phyloP scores from a whole-genome alignment of 495 filamentous ascomycete genomes.

The Penicillium malachiteum region DNA sequence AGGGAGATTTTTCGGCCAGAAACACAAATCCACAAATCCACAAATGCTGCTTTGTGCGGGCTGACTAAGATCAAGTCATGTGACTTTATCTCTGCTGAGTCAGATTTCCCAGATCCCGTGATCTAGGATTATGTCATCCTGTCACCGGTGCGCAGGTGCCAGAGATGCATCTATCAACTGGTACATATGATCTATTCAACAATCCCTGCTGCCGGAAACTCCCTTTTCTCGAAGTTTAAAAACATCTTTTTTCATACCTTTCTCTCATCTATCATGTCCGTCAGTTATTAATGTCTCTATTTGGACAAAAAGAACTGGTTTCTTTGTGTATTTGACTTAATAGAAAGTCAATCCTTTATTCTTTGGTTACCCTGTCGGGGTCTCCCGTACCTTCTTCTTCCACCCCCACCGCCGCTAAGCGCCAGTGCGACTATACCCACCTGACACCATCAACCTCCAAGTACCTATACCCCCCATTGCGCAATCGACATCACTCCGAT shows the following conservation, averaged over 20 bases:
- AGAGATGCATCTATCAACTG: background rate
- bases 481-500: constrained; percentile 4
- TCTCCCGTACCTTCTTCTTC: constrained; percentile 5
- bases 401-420: constrained; percentile 43
- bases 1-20: constrained; percentile 35
- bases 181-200: too few relatives aligned
- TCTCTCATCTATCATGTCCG: too few relatives aligned
- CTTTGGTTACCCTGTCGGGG: background rate
- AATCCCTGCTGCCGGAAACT: too few relatives aligned
- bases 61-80: background rate
- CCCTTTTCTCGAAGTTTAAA: too few relatives aligned
- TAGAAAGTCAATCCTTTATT: background rate
- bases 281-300: background rate
- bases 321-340: background rate
- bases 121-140: background rate
- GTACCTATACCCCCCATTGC: constrained; percentile 11
- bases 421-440: constrained; percentile 39
- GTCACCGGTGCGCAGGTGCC: background rate
- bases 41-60: constrained; percentile 35
- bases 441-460: constrained; percentile 19
- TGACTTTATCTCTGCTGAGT: background rate
- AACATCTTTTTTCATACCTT: too few relatives aligned
- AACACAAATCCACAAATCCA: constrained; percentile 37
- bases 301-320: background rate
- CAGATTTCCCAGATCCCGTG: background rate